phyloP scores from a whole-genome alignment of 2,329 filamentous ascomycete species.

The Fusarium sp. region DNA sequence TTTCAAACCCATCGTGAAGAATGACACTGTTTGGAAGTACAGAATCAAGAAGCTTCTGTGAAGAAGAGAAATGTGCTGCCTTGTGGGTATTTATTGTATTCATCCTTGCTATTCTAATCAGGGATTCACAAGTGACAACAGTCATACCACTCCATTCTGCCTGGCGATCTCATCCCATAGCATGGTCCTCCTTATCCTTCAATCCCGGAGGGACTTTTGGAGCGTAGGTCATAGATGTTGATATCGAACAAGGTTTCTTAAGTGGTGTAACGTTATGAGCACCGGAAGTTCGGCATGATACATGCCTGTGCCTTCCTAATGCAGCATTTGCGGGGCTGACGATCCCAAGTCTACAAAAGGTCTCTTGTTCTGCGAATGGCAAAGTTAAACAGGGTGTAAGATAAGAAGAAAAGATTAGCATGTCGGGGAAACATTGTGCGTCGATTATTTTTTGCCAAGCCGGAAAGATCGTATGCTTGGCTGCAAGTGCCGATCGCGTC shows the following conservation, averaged over 20 bases:
- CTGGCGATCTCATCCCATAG: background rate
- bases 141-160: background rate
- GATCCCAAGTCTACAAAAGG: conserved; percentile 8
- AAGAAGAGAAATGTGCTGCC: background rate
- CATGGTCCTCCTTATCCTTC: background rate
- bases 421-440: too few relatives aligned
- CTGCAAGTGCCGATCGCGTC: too few relatives aligned
- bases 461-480: too few relatives aligned
- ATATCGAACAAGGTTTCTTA: too few relatives aligned
- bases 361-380: background rate
- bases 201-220: conserved; percentile 16
- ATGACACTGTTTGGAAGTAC: background rate
- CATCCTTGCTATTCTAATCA: too few relatives aligned
- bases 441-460: too few relatives aligned
- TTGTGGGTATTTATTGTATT: conserved; percentile 3
- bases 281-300: conserved; percentile 35
- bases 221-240: background rate
- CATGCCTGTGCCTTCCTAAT: conserved; percentile 35
- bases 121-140: background rate
- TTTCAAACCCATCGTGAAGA: conserved; percentile 11
- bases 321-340: conserved; percentile 26
- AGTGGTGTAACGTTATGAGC: too few relatives aligned
- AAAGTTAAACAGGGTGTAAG: background rate
- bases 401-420: background rate
- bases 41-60: background rate